These are phyloP conservation scores for Chrysoporthe cubensis DNA, from an alignment of 2,329 filamentous ascomycete genomes.

Conservation along the genomic window DNA sequence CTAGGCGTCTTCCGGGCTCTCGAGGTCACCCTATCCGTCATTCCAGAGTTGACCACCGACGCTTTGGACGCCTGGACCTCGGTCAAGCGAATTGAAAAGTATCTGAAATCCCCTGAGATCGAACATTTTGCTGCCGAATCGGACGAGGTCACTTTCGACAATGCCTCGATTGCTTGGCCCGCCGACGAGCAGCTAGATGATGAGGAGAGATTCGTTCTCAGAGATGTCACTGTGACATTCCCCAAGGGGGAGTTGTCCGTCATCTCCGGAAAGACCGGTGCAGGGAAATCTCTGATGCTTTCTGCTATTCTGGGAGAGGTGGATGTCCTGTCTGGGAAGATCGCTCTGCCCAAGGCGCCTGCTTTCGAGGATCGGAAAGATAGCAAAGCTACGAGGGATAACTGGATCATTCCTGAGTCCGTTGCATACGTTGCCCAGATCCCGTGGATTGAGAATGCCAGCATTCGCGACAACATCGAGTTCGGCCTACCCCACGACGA, in stretches of 20 bases:
- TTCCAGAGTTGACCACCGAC: slow-evolving; percentile 75
- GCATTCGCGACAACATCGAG: slow-evolving; percentile 76
- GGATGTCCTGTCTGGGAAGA: slow-evolving; percentile 66
- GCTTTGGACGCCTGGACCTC: slow-evolving; percentile 76
- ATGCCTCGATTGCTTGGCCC: slow-evolving; percentile 76
- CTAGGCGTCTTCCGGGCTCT: slow-evolving; percentile 76
- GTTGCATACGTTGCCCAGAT: slow-evolving; percentile 80
- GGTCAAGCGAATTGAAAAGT: slow-evolving; percentile 70
- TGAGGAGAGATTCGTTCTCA: slow-evolving; percentile 66
- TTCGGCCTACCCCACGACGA: slow-evolving; percentile 74
- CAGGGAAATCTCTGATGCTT: slow-evolving; percentile 76
- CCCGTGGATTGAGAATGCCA: slow-evolving; percentile 85
- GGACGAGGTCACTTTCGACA: slow-evolving; percentile 65
- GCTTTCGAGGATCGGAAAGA: slow-evolving; percentile 61
- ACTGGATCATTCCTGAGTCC: slow-evolving; percentile 72
- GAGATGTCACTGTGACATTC: slow-evolving; percentile 67
- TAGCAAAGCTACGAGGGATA: slow-evolving; percentile 60
- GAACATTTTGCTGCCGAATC: slow-evolving; percentile 56
- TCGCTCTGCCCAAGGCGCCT: slow-evolving; percentile 59
- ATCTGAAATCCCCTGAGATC: slow-evolving; percentile 70
- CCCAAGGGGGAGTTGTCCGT: slow-evolving; percentile 72
- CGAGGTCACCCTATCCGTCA: slow-evolving; percentile 69
- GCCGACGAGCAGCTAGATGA: slow-evolving; percentile 62
- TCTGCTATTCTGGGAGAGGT: slow-evolving; percentile 76
- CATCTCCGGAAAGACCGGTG: slow-evolving; percentile 77